Evolutionary conservation across 768 basidiomycete species (phyloP).

Genomic region (Mrakia blollopis): DNA sequence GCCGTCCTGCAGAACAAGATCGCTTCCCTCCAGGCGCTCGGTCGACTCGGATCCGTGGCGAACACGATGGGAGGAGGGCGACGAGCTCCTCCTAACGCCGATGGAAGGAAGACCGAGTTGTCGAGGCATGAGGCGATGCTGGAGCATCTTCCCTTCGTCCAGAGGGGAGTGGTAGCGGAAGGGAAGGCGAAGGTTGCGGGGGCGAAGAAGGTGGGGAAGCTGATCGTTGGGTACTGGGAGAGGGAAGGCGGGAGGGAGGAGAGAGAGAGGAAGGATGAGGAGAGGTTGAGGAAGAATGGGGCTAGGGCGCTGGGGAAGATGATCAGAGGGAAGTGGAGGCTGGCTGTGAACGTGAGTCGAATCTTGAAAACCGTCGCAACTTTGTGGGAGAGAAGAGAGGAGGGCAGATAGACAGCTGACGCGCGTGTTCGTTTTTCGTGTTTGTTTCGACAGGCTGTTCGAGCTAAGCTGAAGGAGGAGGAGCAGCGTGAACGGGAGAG

Average conservation of each 20-base stretch:
- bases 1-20: constrained; percentile 50
- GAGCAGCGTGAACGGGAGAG: constrained; percentile 71
- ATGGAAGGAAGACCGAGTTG: constrained; percentile 10
- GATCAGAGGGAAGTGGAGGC: constrained; percentile 77
- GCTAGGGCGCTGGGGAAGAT: constrained; percentile 68
- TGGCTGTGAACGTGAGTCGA: constrained; percentile 55
- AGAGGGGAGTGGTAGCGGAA: constrained; percentile 45
- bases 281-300: constrained; percentile 59
- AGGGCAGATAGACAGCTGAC: no score
- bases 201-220: constrained; percentile 58
- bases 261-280: constrained; percentile 54
- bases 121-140: constrained; percentile 43
- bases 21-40: constrained; percentile 50
- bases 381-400: not conserved
- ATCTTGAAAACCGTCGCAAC: not conserved
- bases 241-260: constrained; percentile 59
- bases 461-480: constrained; percentile 51
- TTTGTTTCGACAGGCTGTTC: constrained; percentile 32
- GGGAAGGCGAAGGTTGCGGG: constrained; percentile 43
- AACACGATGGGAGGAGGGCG: constrained; percentile 45
- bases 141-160: constrained; percentile 42
- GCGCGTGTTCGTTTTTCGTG: not conserved
- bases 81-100: constrained; percentile 32
- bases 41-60: constrained; percentile 45
- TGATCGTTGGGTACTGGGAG: constrained; percentile 72